Evolutionary conservation across 106 monocot species (phyloP).

Genomic region (Dendrobium chrysotoxum): DNA sequence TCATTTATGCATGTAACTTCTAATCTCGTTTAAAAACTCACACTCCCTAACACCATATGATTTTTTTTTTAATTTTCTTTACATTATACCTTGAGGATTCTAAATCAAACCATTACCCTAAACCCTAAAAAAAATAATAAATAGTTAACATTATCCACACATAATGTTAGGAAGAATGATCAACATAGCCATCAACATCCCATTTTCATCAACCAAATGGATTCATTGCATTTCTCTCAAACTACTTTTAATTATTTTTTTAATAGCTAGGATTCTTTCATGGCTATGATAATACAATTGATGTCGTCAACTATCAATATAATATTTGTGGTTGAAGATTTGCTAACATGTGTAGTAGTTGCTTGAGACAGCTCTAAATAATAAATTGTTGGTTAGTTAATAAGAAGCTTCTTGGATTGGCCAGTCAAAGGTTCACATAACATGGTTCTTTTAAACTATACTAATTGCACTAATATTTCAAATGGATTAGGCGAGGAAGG

Average conservation of each 20-base stretch:
- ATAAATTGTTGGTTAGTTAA: neutral
- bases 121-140: too few species aligned
- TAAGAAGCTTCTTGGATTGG: neutral
- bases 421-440: neutral
- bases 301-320: neutral
- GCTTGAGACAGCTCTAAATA: neutral
- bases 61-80: too few species aligned
- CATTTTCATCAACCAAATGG: neutral
- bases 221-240: neutral
- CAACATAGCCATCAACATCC: neutral
- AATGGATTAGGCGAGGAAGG: neutral
- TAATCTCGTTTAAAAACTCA: too few species aligned
- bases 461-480: neutral
- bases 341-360: neutral
- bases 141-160: neutral
- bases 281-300: neutral
- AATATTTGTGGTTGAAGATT: neutral
- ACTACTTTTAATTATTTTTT: neutral
- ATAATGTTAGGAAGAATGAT: neutral
- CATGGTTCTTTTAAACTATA: neutral
- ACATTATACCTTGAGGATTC: too few species aligned
- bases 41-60: too few species aligned
- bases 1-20: too few species aligned
- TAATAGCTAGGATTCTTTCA: neutral
- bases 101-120: too few species aligned